A percentile compares a stretch with the other conserved stretches of the same genome.
These are phyloP conservation scores for Dimocarpus longan DNA, from an alignment of 345 rosid genomes.

Conservation along the genomic window DNA sequence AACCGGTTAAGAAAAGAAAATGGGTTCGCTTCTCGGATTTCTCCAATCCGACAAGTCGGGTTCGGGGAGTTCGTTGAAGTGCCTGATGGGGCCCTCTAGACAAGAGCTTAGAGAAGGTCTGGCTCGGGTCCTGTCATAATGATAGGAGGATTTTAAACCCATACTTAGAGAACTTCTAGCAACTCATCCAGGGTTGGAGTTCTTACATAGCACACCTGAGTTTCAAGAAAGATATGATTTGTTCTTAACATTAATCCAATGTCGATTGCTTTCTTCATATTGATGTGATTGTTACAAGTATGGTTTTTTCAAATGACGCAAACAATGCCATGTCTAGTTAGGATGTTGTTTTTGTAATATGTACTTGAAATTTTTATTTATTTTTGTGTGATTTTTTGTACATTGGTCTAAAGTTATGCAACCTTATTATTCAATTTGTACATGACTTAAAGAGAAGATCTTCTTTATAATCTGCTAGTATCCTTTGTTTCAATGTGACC, in stretches of 20 bases:
- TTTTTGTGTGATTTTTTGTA: too few relatives aligned
- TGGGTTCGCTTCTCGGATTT: too few relatives aligned
- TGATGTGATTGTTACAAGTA: background rate
- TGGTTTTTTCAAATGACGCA: background rate
- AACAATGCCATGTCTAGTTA: background rate
- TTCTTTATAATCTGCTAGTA: background rate
- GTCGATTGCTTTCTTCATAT: constrained; percentile 1
- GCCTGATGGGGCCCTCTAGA: too few relatives aligned
- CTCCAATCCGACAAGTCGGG: too few relatives aligned
- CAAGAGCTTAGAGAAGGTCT: too few relatives aligned
- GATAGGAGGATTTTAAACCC: too few relatives aligned
- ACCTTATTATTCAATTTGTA: background rate
- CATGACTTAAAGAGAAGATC: background rate
- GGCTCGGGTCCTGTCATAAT: too few relatives aligned
- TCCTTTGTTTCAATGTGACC: background rate
- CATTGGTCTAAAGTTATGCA: background rate
- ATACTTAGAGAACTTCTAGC: too few relatives aligned
- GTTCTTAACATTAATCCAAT: constrained; percentile 31
- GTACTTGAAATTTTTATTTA: background rate
- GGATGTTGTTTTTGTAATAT: background rate
- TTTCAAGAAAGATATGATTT: constrained; percentile 98
- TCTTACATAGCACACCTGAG: constrained; percentile 96
- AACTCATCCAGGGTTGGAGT: constrained; percentile 97
- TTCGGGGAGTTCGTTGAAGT: too few relatives aligned
- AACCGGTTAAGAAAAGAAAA: too few relatives aligned